phyloP scores from a whole-genome alignment of 805 yeast species.

The Suhomyces kilbournensis region DNA sequence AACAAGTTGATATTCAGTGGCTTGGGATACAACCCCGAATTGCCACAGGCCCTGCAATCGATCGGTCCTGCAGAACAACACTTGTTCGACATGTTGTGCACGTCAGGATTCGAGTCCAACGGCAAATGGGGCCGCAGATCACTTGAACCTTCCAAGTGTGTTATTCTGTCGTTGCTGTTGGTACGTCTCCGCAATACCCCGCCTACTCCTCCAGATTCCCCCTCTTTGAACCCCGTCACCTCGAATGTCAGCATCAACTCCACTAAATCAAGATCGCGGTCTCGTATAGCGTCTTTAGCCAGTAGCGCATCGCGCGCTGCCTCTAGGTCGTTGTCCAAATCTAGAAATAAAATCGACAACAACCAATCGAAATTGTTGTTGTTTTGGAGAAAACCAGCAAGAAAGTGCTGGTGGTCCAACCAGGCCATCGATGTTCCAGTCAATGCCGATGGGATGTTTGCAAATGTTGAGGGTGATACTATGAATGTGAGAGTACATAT shows the following conservation, averaged over 20 bases:
- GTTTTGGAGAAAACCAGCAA: slow-evolving; percentile 97
- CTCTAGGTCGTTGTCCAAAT: slow-evolving; percentile 56
- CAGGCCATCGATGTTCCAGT: slow-evolving; percentile 48
- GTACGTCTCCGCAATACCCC: slow-evolving; percentile 49
- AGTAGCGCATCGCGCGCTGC: slow-evolving; percentile 53
- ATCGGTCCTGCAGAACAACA: slow-evolving; percentile 93
- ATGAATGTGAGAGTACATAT: slow-evolving; percentile 66
- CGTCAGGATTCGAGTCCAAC: slow-evolving; percentile 70
- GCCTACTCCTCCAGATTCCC: slow-evolving; percentile 42
- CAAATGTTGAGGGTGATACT: slow-evolving; percentile 20
- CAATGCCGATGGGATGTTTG: slow-evolving; percentile 19
- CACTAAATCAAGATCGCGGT: slow-evolving; percentile 40
- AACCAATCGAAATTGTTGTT: slow-evolving; percentile 63
- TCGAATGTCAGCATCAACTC: slow-evolving; percentile 35
- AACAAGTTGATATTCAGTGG: slow-evolving; percentile 75
- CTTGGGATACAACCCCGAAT: slow-evolving; percentile 50
- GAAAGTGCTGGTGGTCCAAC: slow-evolving; percentile 98
- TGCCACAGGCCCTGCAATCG: slow-evolving; percentile 39
- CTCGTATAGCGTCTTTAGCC: slow-evolving; percentile 62
- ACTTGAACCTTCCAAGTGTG: slow-evolving; percentile 84
- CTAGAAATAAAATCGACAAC: slow-evolving; percentile 38
- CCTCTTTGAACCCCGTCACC: slow-evolving; percentile 36
- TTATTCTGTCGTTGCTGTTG: slow-evolving; percentile 78
- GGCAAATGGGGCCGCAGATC: slow-evolving; percentile 87
- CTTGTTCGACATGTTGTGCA: slow-evolving; percentile 88